Base-by-base conservation (phyloP, 73 alveolate genomes). In the Stentor coeruleus region DNA sequence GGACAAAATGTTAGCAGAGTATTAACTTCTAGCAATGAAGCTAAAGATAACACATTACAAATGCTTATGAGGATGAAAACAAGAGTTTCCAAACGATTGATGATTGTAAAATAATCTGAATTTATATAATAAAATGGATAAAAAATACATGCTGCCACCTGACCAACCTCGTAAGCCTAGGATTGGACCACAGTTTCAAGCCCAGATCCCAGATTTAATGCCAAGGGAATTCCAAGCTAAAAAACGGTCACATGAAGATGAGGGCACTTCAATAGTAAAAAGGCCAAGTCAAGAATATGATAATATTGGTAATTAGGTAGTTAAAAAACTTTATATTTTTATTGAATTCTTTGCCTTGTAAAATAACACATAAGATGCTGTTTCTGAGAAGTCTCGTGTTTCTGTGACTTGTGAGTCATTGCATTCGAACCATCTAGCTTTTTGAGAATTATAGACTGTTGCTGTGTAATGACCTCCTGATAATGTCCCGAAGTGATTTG, bases 391-490 rank as follows among this genome's bases (percentile, higher is more conserved):
- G 0, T 66, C 79, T 14, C n/a, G 49, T 20, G 79, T 20, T 2
- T 31, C 79, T 14, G 55, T 80, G 6, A 93, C 97, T 33, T 88
- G 80, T 4, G 96, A 82, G 87, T 96, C 99, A 89, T 96, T 95
- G 89, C 88, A 96, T 28, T 93, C 95, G 81, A 82, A 93, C 99
- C 99, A 96, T 59, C 77, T 75, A 40, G 87, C 88, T 15, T 49
- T 31, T 26, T 73, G 35, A 20, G 93, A 74, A 74, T 94, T 97
- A 40, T 59, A 86, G 39, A 98, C 98, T 86, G 87, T 86, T 1
- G 99, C 99, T 38, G 99, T 97, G 90, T 97, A 98, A 90, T 98
- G 99, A 0, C 99, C 99, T 26, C 97, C 98, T 0, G 94, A 94
- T 28, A 96, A 87, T 58, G 90, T 81, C 33, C 99, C 99, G 84